Base-by-base conservation (phyloP, 805 yeast species). In the Millerozyma acaciae region DNA sequence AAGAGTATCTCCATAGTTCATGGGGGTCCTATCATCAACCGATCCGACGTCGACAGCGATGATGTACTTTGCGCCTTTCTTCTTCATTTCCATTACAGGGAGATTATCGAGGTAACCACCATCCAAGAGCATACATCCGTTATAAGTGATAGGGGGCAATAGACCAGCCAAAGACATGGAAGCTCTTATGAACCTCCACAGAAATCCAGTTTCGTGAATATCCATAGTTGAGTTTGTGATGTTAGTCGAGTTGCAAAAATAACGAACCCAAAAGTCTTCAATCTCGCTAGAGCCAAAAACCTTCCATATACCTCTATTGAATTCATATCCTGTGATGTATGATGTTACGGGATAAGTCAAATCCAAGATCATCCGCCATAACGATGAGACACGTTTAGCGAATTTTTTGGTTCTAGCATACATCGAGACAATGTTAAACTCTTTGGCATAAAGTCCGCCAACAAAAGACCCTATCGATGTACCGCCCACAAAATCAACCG, bases 31-130 rank as follows among this genome's bases (percentile, higher is more conserved):
- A 48, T 89, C 97, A 53, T 93, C 97, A 4, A 80, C 84, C 1
- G 96, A 84, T 0, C 98, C 98, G 23, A 90, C 98, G 58, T 90
- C 98, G 10, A 88, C 89, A 0, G 98, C 97, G 51, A 93, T 77
- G 12, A 90, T 78, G 24, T 81, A 73, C 36, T 79, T 78, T 2
- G 96, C 96, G 2, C 97, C 97, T 38, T 84, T 70, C 25, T 78
- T 73, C 54, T 83, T 81, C 97, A 90, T 93, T 53, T 90, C 97
- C 43, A 71, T 70, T 2, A 90, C 97, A 0, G 98, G 94, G 36
- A 90, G 65, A 53, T 90, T 90, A 53, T 90, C 97, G 34, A 93
- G 80, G 54, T 93, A 90, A 0, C 98, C 98, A 26, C 98, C 98
- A 58, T 90, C 98, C 26, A 93, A 62, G 18, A 93, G 61, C 97